These are phyloP conservation scores for Groenewaldozyma sp. DNA, from an alignment of 1,139 yeast species.

Conservation along the genomic window DNA sequence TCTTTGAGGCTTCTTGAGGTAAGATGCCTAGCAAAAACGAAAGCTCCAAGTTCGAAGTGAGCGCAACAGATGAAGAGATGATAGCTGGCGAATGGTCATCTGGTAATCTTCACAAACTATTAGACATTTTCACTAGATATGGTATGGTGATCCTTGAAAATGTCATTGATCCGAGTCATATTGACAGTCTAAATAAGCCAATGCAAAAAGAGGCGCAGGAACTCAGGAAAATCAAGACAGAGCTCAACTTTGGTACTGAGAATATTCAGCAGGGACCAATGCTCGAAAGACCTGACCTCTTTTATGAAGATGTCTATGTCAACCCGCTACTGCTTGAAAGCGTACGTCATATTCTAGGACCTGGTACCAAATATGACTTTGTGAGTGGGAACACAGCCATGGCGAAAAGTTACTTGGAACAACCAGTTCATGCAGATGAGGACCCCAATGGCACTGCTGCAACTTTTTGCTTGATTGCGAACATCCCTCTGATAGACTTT, in stretches of 20 bases:
- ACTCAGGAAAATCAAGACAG: conserved; percentile 8
- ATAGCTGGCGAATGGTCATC: conserved; percentile 12
- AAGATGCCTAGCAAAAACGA: too few relatives aligned
- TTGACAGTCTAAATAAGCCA: conserved; percentile 13
- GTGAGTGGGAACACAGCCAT: conserved; percentile 18
- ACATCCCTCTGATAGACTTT: conserved; percentile 11
- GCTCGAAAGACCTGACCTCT: conserved; percentile 9
- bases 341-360: conserved; percentile 14
- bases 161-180: conserved; percentile 13
- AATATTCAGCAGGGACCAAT: conserved; percentile 19
- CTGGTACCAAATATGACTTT: conserved; percentile 14
- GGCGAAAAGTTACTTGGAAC: conserved; percentile 9
- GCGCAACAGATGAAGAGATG: conserved; percentile 6
- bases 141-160: conserved; percentile 15
- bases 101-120: conserved; percentile 11
- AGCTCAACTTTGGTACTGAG: conserved; percentile 15
- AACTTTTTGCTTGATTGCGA: conserved; percentile 9
- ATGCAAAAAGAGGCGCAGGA: conserved; percentile 14
- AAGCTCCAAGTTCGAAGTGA: conserved; percentile 1
- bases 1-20: too few relatives aligned
- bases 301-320: conserved; percentile 13
- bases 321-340: conserved; percentile 14
- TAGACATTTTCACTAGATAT: conserved; percentile 15
- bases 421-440: conserved; percentile 11
- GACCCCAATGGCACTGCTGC: conserved; percentile 2